Conservation (phyloP, 768 basidiomycete species). For the Rhodotorula babjevae region DNA sequence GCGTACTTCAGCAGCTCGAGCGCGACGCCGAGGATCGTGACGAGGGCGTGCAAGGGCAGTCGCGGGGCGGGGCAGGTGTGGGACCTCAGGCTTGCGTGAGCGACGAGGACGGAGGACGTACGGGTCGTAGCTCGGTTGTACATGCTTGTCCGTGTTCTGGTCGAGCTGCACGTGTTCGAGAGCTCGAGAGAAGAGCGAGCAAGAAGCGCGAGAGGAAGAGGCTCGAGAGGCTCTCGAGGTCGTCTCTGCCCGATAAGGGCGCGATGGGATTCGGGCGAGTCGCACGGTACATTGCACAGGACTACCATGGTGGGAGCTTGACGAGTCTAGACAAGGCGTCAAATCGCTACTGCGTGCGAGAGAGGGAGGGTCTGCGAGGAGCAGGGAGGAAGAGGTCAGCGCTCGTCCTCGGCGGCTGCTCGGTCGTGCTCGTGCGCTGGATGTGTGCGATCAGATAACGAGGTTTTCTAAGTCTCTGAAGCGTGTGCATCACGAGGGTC, state of each 20-base stretch:
- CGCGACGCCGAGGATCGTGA: neutral
- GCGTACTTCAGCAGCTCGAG: neutral
- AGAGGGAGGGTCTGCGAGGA: neutral
- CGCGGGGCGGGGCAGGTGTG: neutral
- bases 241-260: no score
- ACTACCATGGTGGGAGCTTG: no score
- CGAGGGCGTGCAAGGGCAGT: neutral
- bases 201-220: no score
- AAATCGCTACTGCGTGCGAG: neutral
- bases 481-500: neutral
- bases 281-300: neutral
- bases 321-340: no score
- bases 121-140: no score
- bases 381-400: neutral
- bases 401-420: no score
- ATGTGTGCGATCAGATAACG: neutral
- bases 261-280: no score
- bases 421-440: neutral
- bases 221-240: no score
- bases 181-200: no score
- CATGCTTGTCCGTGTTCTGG: no score
- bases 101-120: no score
- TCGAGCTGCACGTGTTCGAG: no score
- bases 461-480: constrained; percentile 10
- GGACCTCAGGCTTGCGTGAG: neutral